Percentiles rank a stretch among this genome's conserved stretches.
These are phyloP conservation scores for Apiospora arundinis DNA, from an alignment of 2,329 filamentous ascomycete genomes.

Conservation along the genomic window DNA sequence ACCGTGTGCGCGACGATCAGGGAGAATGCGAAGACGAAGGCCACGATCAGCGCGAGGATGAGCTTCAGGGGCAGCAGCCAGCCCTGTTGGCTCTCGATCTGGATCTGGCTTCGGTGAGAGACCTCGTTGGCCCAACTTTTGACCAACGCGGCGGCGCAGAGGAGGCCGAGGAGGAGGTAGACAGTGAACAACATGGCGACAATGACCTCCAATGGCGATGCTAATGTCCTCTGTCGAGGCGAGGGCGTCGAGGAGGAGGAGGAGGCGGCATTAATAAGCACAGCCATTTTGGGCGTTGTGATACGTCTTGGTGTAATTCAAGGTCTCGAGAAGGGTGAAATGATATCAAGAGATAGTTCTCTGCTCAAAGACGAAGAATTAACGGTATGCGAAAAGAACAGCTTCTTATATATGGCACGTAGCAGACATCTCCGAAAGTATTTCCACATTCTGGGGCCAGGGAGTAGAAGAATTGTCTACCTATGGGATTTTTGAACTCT, in stretches of 20 bases:
- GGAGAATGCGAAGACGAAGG: neutral
- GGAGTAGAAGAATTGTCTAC: neutral
- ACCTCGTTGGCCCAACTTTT: neutral
- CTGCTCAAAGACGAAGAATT: neutral
- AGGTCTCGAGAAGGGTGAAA: neutral
- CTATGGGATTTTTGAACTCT: neutral
- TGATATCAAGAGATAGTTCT: neutral
- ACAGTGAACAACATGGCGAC: neutral
- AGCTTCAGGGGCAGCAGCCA: neutral
- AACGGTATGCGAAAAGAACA: neutral
- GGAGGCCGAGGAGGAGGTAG: neutral
- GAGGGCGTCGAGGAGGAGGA: no score
- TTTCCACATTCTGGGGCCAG: neutral
- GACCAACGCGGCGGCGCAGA: neutral
- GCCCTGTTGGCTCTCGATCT: neutral
- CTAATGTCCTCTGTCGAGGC: no score
- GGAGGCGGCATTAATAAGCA: no score
- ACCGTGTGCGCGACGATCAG: neutral
- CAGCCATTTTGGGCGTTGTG: neutral
- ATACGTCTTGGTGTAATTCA: neutral
- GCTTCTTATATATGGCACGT: neutral
- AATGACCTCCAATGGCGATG: no score
- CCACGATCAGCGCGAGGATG: neutral
- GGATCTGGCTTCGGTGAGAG: no score
- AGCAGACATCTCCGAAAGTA: neutral